These are phyloP conservation scores for Aspergillus fijiensis DNA, from an alignment of 2,329 filamentous ascomycete species.

Conservation along the genomic window DNA sequence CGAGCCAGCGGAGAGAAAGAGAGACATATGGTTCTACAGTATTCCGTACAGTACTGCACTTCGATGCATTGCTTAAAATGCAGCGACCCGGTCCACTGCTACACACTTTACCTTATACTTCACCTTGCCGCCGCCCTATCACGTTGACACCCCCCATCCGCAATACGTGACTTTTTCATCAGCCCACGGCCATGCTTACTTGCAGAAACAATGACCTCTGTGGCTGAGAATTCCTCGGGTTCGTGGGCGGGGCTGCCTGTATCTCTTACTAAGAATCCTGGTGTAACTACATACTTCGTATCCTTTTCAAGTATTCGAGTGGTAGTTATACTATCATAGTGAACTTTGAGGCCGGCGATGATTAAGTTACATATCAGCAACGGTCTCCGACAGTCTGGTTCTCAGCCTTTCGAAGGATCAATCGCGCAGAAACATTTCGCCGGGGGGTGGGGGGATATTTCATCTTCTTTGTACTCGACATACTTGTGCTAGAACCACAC, in stretches of 20 bases:
- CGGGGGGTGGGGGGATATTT: no score
- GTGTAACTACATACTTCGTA: neutral
- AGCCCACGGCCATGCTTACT: neutral
- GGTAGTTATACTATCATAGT: no score
- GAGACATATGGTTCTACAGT: no score
- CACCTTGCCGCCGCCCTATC: neutral
- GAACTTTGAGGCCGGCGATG: no score
- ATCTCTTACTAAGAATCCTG: neutral
- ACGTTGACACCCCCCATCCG: neutral
- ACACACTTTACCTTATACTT: neutral
- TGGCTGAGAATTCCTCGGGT: neutral
- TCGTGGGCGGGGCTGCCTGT: neutral
- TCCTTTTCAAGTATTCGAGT: neutral
- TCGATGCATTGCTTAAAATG: neutral
- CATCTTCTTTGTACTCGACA: no score
- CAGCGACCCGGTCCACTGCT: neutral
- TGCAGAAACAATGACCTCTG: slow-evolving; percentile 6
- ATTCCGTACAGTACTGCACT: no score
- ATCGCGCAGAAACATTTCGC: no score
- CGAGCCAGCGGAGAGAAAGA: neutral
- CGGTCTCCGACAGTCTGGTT: no score
- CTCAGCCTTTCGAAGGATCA: no score
- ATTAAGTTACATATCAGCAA: no score
- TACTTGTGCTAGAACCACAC: no score
- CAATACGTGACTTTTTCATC: no score